Base-by-base conservation (phyloP, 768 basidiomycete genomes). In the Lyophyllum decastes region DNA sequence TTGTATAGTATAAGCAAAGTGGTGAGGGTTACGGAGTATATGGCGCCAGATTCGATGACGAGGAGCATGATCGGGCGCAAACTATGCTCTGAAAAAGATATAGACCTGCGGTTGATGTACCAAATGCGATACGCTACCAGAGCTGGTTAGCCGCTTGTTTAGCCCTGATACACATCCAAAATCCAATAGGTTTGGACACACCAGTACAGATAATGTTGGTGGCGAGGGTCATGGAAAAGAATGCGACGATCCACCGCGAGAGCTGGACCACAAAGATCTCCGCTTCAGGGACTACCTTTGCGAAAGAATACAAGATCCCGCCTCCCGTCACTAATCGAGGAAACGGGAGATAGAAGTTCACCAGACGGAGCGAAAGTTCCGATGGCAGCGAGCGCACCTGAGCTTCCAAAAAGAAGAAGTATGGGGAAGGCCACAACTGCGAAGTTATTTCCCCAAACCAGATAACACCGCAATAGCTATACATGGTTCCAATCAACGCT, bases 131-230 rank as follows among this genome's bases (percentile, higher is more conserved):
- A 64, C 26, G 72, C 73, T 43, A 75, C 66, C 26, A 76, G 68
- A 2, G 56, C 70, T 71, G 35, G 43, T 19, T 27, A 35, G 33
- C 45, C 27, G 21, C 35, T 49, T 44, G 12, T 48, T 35, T 49
- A 51, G 26, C 46, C 35, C 14, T 2, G 35, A 17, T 34, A 41
- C 4, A 27, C 34, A 26, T n/a, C 25, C 17, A 21, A n/a, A n/a
- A 59, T 10, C 35, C 22, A 43, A 21, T 35, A n/a, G 34, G 40
- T 41, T 12, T 8, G 19, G 9, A 34, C 30, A 46, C 49, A 73
- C 73, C 45, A 17, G 74, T 75, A 51, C 76, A 78, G 44, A 69
- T 66, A 38, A 75, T 61, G 63, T 76, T 77, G 5, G 73, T 76
- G 3, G 68, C 60, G 19, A 76, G 70, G 4, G 76, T 75, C 46